Conservation (phyloP, 768 basidiomycete genomes). For the Hypsizygus marmoreus region DNA sequence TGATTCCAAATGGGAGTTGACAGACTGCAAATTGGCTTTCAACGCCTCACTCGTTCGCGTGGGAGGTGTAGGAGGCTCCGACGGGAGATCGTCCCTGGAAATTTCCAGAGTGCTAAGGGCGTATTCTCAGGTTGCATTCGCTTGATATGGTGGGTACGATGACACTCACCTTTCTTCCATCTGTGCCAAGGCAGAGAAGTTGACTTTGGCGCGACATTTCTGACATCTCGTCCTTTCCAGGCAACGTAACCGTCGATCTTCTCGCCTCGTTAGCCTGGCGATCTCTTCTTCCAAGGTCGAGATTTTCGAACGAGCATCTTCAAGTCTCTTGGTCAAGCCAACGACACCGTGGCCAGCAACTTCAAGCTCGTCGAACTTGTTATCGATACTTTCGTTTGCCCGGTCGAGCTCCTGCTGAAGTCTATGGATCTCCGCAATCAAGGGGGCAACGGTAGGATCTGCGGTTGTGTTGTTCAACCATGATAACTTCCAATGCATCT, state of each 20-base stretch:
- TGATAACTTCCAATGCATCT: conserved; percentile 53
- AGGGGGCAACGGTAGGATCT: conserved; percentile 59
- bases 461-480: conserved; percentile 67
- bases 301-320: conserved; percentile 66
- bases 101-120: conserved; percentile 53
- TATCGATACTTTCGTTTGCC: conserved; percentile 85
- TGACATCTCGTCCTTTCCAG: conserved; percentile 66
- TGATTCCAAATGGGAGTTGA: conserved; percentile 61
- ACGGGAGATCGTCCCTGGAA: conserved; percentile 45
- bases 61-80: conserved; percentile 68
- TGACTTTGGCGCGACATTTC: conserved; percentile 67
- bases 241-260: conserved; percentile 66
- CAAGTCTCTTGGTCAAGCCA: conserved; percentile 67
- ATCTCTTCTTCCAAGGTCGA: conserved; percentile 66
- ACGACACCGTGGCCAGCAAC: conserved; percentile 78
- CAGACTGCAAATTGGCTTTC: conserved; percentile 55
- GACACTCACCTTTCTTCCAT: conserved; percentile 62
- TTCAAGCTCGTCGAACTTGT: conserved; percentile 84
- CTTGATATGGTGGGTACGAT: not conserved
- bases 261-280: conserved; percentile 61
- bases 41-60: conserved; percentile 69
- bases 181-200: conserved; percentile 45
- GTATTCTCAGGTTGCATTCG: conserved; percentile 6
- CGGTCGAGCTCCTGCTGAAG: conserved; percentile 74
- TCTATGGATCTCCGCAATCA: conserved; percentile 71